These are phyloP conservation scores for Emericellopsis cladophorae DNA, from an alignment of 2,329 filamentous ascomycete genomes.

Conservation along the genomic window DNA sequence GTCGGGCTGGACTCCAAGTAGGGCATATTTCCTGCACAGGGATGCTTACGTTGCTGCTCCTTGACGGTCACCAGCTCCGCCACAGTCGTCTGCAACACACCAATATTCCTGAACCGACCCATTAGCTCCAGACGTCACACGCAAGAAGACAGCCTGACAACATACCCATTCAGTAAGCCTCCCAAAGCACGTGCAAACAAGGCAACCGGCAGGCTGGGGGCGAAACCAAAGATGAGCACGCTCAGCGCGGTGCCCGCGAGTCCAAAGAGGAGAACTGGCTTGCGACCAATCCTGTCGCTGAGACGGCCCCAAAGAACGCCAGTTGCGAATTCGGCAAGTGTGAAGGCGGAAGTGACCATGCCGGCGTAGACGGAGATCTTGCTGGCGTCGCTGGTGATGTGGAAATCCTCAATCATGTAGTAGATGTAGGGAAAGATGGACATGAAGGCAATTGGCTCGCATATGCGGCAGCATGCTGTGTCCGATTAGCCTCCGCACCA, in stretches of 20 bases:
- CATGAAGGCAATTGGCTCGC: slow-evolving; percentile 98
- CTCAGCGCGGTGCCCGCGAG: slow-evolving; percentile 83
- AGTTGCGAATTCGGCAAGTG: slow-evolving; percentile 87
- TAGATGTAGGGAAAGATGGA: slow-evolving; percentile 98
- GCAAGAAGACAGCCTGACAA: slow-evolving; percentile 3
- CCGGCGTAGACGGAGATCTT: slow-evolving; percentile 87
- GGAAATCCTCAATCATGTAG: slow-evolving; percentile 90
- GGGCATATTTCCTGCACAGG: background rate
- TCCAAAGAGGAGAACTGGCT: slow-evolving; percentile 84
- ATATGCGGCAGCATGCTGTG: slow-evolving; percentile 82
- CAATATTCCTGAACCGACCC: slow-evolving; percentile 59
- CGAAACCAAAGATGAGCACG: slow-evolving; percentile 86
- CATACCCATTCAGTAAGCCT: slow-evolving; percentile 82
- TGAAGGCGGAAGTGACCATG: slow-evolving; percentile 93
- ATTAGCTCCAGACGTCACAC: slow-evolving; percentile 17
- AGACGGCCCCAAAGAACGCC: slow-evolving; percentile 87
- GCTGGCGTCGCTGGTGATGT: slow-evolving; percentile 64
- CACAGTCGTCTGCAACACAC: slow-evolving; percentile 88
- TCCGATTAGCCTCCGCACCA: background rate
- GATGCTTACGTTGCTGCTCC: slow-evolving; percentile 69
- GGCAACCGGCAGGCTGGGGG: slow-evolving; percentile 68
- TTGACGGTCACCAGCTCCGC: slow-evolving; percentile 88
- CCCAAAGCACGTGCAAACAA: slow-evolving; percentile 80
- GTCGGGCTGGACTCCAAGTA: background rate
- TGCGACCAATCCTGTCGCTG: slow-evolving; percentile 84